Base-by-base conservation (phyloP, 257 asterid species). In the Catharanthus roseus region DNA sequence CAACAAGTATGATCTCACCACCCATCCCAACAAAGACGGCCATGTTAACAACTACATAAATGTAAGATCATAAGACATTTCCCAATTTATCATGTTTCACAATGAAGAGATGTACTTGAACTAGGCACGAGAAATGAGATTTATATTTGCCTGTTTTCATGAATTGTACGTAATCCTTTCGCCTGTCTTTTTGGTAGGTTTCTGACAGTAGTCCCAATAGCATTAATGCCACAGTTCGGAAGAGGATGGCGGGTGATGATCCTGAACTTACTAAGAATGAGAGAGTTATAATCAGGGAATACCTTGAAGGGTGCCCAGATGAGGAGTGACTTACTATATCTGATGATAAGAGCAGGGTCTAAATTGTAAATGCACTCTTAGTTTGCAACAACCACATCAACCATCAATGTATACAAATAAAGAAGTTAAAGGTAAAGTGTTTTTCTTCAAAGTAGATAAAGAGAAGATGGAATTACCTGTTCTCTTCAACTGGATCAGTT, bases 1-100 rank as follows among this genome's bases (percentile, higher is more conserved):
- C 86, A 93, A 86, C 71, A 56, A 79, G 68, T 1, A 74, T 8
- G 97, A 93, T 82, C 90, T 69, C 1, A 7, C 81, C 39, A 89
- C 96, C 65, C 44, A 44, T 58, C 91, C 91, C 68, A 89, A 93
- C 85, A 75, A 80, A 38, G 99, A 93, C 61, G 96, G 97, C 74
- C 89, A 93, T 69, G 84, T 91, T 72, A 93, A 93, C 88, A 93
- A 93, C 90, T 89, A 85, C 68, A 71, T 93, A 49, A 69, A 85
- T 81, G 99, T 93, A 87, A 53, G 78, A 13, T 21, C 58, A 67
- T n/a, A 8, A 23, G 34, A 24, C 3, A 9, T 28, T 49, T n/a
- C 47, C 29, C 8, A 36, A 67, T 55, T 71, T 34, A 6, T 38
- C 44, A 29, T 45, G 21, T 58, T 3, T 49, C 38, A 55, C 21